phyloP scores from a whole-genome alignment of 768 basidiomycete genomes.

The Boletus eberwhitei region DNA sequence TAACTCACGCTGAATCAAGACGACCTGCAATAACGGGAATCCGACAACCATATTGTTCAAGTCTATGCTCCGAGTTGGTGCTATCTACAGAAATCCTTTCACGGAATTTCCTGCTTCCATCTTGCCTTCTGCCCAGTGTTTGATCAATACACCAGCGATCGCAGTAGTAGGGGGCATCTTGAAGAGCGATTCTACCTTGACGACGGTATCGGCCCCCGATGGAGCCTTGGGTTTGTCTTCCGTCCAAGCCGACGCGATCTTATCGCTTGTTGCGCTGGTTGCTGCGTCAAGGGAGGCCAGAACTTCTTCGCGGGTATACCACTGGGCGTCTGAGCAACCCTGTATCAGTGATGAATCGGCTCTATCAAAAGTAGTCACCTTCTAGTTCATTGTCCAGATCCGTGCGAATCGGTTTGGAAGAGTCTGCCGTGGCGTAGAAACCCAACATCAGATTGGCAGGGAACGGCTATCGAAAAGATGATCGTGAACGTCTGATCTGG shows the following conservation, averaged over 20 bases:
- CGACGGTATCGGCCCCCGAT: conserved; percentile 15
- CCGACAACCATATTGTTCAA: too few species aligned
- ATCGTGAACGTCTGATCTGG: neutral
- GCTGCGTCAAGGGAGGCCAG: conserved; percentile 46
- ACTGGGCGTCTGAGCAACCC: conserved; percentile 66
- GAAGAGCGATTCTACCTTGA: conserved; percentile 50
- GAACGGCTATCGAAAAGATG: conserved; percentile 59
- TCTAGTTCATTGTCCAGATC: conserved; percentile 97
- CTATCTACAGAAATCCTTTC: conserved; percentile 40
- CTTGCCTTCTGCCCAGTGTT: conserved; percentile 72
- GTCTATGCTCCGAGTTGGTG: too few species aligned
- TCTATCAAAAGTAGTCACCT: conserved; percentile 40
- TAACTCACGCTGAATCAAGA: too few species aligned
- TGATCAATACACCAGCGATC: conserved; percentile 82
- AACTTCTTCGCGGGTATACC: conserved; percentile 80
- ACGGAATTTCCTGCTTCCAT: conserved; percentile 44
- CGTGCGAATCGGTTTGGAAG: conserved; percentile 66
- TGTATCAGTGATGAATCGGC: neutral
- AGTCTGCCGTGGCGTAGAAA: conserved; percentile 77
- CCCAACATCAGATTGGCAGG: conserved; percentile 91
- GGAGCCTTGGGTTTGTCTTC: conserved; percentile 20
- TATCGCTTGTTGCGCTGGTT: conserved; percentile 31
- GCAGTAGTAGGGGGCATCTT: conserved; percentile 74
- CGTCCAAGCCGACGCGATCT: conserved; percentile 14
- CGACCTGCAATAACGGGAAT: too few species aligned